Conservation (phyloP, 2,329 filamentous ascomycete species). For the Colletotrichum liriopes region DNA sequence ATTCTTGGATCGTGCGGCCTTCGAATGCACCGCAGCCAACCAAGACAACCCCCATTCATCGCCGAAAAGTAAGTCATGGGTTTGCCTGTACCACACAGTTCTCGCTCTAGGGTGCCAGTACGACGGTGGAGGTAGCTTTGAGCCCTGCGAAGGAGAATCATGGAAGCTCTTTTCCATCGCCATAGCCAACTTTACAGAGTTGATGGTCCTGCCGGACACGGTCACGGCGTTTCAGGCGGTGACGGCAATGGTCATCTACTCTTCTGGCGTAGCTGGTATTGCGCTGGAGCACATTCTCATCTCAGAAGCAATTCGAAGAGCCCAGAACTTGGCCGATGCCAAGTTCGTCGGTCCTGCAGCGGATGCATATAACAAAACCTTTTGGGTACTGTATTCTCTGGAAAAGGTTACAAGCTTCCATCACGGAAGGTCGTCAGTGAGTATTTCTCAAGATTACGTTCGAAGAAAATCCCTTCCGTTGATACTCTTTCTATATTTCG, state of each 20-base stretch:
- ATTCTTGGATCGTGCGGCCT: conserved; percentile 50
- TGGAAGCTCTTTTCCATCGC: conserved; percentile 46
- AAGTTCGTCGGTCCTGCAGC: conserved; percentile 42
- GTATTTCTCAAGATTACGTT: conserved; percentile 45
- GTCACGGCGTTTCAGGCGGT: conserved; percentile 51
- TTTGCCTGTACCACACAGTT: conserved; percentile 52
- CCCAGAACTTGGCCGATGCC: conserved; percentile 48
- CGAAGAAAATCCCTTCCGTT: background rate
- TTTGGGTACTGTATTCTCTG: conserved; percentile 58
- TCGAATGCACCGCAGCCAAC: conserved; percentile 29
- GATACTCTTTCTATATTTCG: conserved; percentile 34
- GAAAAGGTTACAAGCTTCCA: conserved; percentile 56
- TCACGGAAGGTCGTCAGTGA: conserved; percentile 51
- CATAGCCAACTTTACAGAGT: conserved; percentile 52
- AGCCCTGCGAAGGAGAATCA: conserved; percentile 39
- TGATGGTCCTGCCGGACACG: conserved; percentile 51
- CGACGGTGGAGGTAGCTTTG: conserved; percentile 45
- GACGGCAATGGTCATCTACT: conserved; percentile 51
- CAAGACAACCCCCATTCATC: conserved; percentile 8
- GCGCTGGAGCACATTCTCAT: conserved; percentile 48
- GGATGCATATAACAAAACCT: conserved; percentile 50
- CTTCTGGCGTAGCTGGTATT: conserved; percentile 47
- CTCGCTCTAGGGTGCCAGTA: conserved; percentile 55
- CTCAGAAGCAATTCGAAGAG: conserved; percentile 50
- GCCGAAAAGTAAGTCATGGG: conserved; percentile 46